Evolutionary conservation across 306 rosid genomes (phyloP), one percentile per base, ranked within the genome.

Genomic region (Pachyrhizus erosus): DNA sequence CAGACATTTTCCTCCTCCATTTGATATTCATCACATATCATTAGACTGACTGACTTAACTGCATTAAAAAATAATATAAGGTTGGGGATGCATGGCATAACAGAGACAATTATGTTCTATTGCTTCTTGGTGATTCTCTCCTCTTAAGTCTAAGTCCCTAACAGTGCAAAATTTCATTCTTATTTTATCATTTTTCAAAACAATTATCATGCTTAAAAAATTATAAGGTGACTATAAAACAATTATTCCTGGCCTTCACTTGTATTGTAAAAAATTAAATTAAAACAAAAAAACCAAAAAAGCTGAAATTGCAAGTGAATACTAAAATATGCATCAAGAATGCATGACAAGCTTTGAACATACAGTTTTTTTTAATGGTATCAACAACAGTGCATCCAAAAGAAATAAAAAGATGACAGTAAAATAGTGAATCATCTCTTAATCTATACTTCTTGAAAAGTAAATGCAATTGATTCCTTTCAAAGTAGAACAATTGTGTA

Each of bases 331-430:
- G 48, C 70, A 60, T 72, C 60, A 31, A 68, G 14, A 18, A 52
- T 73, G 79, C 43, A 69, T 68, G 27, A 57, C 65, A 43, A 37
- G n/a, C 77, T 73, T 37, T 29, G 21, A 71, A 49, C 43, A 18
- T 76, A 72, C 29, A 83, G 60, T 18, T 58, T 52, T 40, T 21
- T 77, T 20, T n/a, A 77, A 68, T 78, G 14, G 21, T 27, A 77
- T 33, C 12, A 76, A 5, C 49, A 49, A 52, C 76, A 70, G 34
- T 20, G 62, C 1, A 37, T 31, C 24, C 37, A 29, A 20, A 48
- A 75, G 26, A 82, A 37, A 37, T 43, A 86, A 61, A 12, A 65
- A 58, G 8, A 14, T 8, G 18, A 24, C 7, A 29, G 62, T 8
- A 11, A 48, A 76, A 14, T 48, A 72, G 42, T 12, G 34, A 66